Conservation (phyloP, 1,139 yeast species). For the Saccharomyces hybrid region DNA sequence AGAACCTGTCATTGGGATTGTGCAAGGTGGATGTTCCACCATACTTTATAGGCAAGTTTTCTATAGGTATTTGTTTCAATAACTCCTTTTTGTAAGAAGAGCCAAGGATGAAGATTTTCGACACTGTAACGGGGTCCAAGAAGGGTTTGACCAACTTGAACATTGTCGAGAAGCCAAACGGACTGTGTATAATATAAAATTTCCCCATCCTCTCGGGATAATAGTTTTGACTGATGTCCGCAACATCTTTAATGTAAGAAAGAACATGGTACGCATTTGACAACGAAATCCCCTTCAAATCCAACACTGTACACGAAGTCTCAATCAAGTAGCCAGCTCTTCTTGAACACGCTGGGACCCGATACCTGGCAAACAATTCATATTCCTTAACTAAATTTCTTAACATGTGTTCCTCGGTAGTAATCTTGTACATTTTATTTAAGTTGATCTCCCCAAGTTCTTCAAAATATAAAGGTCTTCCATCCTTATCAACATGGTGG, state of each 20-base stretch:
- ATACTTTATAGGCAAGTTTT: conserved; percentile 79
- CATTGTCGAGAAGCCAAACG: conserved; percentile 91
- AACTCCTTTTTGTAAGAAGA: conserved; percentile 68
- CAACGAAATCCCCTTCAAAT: conserved; percentile 87
- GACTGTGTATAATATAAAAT: conserved; percentile 88
- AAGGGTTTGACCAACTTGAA: conserved; percentile 83
- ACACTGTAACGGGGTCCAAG: conserved; percentile 91
- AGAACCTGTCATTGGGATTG: conserved; percentile 66
- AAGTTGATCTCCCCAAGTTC: conserved; percentile 84
- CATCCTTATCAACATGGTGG: conserved; percentile 91
- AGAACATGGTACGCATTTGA: conserved; percentile 75
- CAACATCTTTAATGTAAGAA: conserved; percentile 82
- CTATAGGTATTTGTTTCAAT: conserved; percentile 82
- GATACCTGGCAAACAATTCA: conserved; percentile 71
- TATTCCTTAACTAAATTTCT: conserved; percentile 94
- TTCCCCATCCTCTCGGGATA: conserved; percentile 98
- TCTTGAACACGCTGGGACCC: conserved; percentile 91
- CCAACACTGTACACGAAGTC: conserved; percentile 91
- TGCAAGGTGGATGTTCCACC: conserved; percentile 69
- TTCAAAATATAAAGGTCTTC: conserved; percentile 89
- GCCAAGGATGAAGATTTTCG: conserved; percentile 83
- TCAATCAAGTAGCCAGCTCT: conserved; percentile 67
- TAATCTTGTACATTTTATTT: conserved; percentile 81
- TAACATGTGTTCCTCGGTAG: conserved; percentile 91
- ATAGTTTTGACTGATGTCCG: conserved; percentile 87